Conservation (phyloP, 495 filamentous ascomycete species). For the Aspergillus baeticus region DNA sequence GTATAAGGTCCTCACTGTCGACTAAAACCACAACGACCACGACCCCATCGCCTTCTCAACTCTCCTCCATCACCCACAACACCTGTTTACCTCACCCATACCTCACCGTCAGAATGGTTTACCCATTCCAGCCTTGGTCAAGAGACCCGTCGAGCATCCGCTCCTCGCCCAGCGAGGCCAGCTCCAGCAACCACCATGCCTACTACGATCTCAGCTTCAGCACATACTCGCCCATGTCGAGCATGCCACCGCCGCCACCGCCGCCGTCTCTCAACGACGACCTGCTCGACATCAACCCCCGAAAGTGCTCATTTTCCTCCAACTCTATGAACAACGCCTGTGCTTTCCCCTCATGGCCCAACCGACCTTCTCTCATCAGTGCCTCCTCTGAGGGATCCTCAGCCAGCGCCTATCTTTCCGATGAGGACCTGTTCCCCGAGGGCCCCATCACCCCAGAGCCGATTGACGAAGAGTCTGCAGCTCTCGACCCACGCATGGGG, state of each 20-base stretch:
- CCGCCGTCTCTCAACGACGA: slow-evolving; percentile 41
- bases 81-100: not conserved
- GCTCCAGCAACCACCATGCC: slow-evolving; percentile 32
- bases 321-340: slow-evolving; percentile 46
- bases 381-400: slow-evolving; percentile 33
- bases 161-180: slow-evolving; percentile 23
- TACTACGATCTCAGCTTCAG: slow-evolving; percentile 43
- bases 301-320: slow-evolving; percentile 48
- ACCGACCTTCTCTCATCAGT: slow-evolving; percentile 43
- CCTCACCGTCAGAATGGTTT: slow-evolving; percentile 10
- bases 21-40: not conserved
- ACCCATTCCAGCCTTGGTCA: slow-evolving; percentile 26
- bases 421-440: slow-evolving; percentile 51
- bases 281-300: slow-evolving; percentile 44
- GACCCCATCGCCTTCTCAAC: not conserved
- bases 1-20: slow-evolving; percentile 12
- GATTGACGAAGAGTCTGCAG: slow-evolving; percentile 34
- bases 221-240: slow-evolving; percentile 33
- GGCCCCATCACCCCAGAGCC: slow-evolving; percentile 33
- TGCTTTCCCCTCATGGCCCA: slow-evolving; percentile 55
- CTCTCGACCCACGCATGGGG: slow-evolving; percentile 22
- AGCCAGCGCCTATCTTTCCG: slow-evolving; percentile 46
- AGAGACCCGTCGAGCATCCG: slow-evolving; percentile 22
- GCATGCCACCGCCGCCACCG: slow-evolving; percentile 38
- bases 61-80: not conserved